Base-by-base conservation (phyloP, 805 yeast species). In the Lipomyces sp. region DNA sequence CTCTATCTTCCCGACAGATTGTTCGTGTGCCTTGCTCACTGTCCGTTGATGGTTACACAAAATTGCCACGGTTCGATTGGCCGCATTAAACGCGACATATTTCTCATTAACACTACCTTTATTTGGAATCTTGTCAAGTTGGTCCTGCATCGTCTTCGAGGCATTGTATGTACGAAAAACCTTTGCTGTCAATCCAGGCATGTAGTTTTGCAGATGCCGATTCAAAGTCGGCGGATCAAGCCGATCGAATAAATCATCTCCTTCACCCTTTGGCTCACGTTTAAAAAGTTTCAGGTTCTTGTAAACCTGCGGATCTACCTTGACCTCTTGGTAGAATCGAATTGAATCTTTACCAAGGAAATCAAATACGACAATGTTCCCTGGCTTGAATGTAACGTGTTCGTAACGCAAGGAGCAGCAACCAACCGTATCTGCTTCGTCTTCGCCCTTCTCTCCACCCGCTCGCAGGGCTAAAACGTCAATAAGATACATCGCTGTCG, bases 151-250 rank as follows among this genome's bases (percentile, higher is more conserved):
- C 1, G 96, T 89, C 67, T 86, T 86, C 1, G 96, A 86, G 0
- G 98, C 98, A 70, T 90, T 90, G 65, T 86, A 90, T 0, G 98
- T 90, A 82, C 98, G 95, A 75, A 90, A 91, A 19, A 90, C 97
- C 68, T 90, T 90, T 3, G 98, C 98, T 0, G 97, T 89, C 58
- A 90, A 75, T 0, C 98, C 98, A 22, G 85, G 81, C 93, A 90
- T 84, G 68, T 90, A 89, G 52, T 78, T 81, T 65, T 89, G 96
- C 63, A 90, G 78, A 66, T 88, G 90, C 67, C 83, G 86, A 73
- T 90, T 90, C 63, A 90, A 74, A 33, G 84, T 71, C 0, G 85
- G 70, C 6, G 97, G 97, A 62, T 84, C 91, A 40, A 91, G 76
- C 58, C 97, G 76, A 69, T 90, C 97, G 68, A 91, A 91, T 57